Percentiles rank a stretch among this genome's conserved stretches.
phyloP scores from a whole-genome alignment of 176 grass and related monocot species.

The Phyllostachys edulis region DNA sequence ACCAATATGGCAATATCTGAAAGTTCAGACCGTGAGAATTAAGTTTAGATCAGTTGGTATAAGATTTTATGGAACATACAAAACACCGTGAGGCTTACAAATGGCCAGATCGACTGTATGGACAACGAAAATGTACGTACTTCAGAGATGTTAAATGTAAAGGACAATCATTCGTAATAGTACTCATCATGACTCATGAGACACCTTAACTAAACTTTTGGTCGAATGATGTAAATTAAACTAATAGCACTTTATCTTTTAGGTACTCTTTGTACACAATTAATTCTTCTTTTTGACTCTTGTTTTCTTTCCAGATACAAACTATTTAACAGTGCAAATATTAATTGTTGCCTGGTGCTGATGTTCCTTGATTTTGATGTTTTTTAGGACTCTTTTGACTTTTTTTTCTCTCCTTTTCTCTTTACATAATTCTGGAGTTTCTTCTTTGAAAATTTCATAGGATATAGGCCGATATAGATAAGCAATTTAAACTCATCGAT shows the following conservation, averaged over 20 bases:
- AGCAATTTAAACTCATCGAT: background rate
- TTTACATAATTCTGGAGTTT: background rate
- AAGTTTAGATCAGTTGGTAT: background rate
- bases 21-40: background rate
- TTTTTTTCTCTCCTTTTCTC: background rate
- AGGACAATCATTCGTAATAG: background rate
- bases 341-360: background rate
- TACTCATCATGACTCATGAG: conserved; percentile 3
- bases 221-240: conserved; percentile 17
- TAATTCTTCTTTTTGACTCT: conserved; percentile 23
- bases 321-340: background rate
- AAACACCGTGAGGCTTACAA: background rate
- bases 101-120: background rate
- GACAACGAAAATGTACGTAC: background rate
- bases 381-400: too few species aligned
- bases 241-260: conserved; percentile 44
- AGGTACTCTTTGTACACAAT: conserved; percentile 39
- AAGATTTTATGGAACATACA: background rate
- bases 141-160: background rate
- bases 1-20: background rate
- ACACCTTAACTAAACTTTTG: conserved; percentile 25
- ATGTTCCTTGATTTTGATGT: background rate
- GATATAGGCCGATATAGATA: background rate
- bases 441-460: background rate
- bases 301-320: too few species aligned